A percentile compares a stretch with the other conserved stretches of the same genome.
phyloP scores from a whole-genome alignment of 768 basidiomycete species.

The Suillus alpinus region DNA sequence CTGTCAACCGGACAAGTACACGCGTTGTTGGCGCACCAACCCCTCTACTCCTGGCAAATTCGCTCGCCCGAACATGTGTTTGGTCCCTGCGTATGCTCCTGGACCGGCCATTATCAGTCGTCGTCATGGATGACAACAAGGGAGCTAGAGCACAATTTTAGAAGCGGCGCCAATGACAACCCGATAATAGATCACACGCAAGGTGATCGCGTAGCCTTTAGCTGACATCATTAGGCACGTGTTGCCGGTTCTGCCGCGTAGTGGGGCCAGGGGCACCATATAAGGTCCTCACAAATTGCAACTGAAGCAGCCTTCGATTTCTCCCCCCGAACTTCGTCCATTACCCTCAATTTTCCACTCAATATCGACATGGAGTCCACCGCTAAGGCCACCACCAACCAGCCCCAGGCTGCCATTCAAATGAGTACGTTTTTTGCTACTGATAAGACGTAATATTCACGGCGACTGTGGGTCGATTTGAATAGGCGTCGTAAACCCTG shows the following conservation, averaged over 20 bases:
- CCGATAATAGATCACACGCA: not conserved
- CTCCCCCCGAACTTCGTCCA: not conserved
- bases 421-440: conserved; percentile 50
- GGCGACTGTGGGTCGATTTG: not conserved
- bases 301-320: not conserved
- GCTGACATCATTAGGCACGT: conserved; percentile 11
- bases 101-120: too few relatives aligned
- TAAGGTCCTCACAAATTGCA: conserved; percentile 5
- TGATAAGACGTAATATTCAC: not conserved
- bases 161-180: not conserved
- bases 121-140: not conserved
- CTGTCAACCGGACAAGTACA: not conserved
- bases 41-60: not conserved
- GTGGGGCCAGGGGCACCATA: conserved; percentile 5
- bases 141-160: not conserved
- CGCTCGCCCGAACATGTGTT: not conserved
- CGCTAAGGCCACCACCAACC: conserved; percentile 38
- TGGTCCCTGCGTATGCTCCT: not conserved
- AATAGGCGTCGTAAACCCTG: conserved; percentile 47
- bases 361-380: conserved; percentile 29
- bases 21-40: not conserved
- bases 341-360: conserved; percentile 21
- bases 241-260: conserved; percentile 1
- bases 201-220: conserved; percentile 2
- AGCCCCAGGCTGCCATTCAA: conserved; percentile 57